Conservation (phyloP, 352 stramenopile genomes). For the Blastocystis sp. region DNA sequence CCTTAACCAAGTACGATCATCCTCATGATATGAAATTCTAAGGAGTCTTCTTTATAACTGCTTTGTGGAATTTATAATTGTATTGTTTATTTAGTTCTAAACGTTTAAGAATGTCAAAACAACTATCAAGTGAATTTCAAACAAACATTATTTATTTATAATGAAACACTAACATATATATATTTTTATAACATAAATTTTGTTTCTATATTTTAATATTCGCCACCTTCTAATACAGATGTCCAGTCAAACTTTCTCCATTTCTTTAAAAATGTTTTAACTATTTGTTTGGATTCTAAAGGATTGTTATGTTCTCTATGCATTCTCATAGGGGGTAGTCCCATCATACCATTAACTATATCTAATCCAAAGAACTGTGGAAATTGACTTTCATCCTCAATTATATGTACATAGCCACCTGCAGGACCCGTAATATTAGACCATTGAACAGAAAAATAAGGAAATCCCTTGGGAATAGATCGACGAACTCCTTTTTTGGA, state of each 20-base stretch:
- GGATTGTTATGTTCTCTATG: not conserved
- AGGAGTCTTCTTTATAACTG: too few relatives aligned
- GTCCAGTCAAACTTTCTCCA: slow-evolving; percentile 37
- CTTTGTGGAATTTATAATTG: slow-evolving; percentile 6
- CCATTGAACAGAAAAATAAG: slow-evolving; percentile 36
- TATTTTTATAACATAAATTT: too few relatives aligned
- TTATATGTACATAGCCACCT: slow-evolving; percentile 34
- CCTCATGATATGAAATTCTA: slow-evolving; percentile 98
- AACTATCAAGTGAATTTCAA: too few relatives aligned
- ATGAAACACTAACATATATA: too few relatives aligned
- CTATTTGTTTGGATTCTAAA: not conserved
- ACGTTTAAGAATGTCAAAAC: too few relatives aligned
- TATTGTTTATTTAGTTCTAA: not conserved
- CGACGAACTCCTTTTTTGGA: slow-evolving; percentile 32
- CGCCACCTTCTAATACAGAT: too few relatives aligned
- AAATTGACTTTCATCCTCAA: slow-evolving; percentile 38
- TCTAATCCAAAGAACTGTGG: slow-evolving; percentile 32
- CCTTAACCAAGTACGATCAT: slow-evolving; percentile 81
- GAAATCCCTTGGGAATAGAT: slow-evolving; percentile 35
- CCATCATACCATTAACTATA: slow-evolving; percentile 31
- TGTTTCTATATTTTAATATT: too few relatives aligned
- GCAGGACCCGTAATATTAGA: not conserved
- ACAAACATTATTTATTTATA: too few relatives aligned
- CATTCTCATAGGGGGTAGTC: slow-evolving; percentile 3
- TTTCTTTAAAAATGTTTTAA: slow-evolving; percentile 23